phyloP scores from a whole-genome alignment of 345 rosid genomes.

The Citrus sp. region DNA sequence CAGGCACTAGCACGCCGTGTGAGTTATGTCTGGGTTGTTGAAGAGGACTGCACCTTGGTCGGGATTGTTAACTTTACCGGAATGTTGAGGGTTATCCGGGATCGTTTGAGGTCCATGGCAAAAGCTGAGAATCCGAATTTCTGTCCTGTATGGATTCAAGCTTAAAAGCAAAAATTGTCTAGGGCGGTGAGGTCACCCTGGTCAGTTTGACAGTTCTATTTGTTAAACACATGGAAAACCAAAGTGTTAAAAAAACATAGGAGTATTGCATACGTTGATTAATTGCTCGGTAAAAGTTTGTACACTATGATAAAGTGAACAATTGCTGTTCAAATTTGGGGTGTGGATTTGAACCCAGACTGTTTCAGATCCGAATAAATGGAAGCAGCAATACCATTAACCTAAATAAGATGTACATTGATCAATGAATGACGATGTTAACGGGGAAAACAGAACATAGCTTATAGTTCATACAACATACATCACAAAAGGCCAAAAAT shows the following conservation, averaged over 20 bases:
- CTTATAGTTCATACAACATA: no score
- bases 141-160: background rate
- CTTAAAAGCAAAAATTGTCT: background rate
- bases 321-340: background rate
- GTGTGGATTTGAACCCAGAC: background rate
- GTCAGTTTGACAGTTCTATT: background rate
- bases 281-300: background rate
- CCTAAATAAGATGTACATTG: background rate
- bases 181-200: background rate
- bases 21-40: constrained; percentile 55
- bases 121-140: background rate
- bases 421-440: background rate
- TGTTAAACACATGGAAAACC: no score
- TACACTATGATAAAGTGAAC: background rate
- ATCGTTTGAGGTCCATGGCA: constrained; percentile 24
- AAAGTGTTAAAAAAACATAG: no score
- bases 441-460: background rate
- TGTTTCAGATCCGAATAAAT: no score
- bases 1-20: constrained; percentile 59
- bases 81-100: constrained; percentile 48
- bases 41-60: constrained; percentile 37
- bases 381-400: no score
- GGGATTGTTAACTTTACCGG: constrained; percentile 54
- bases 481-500: background rate
- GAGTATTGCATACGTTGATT: background rate